Base-by-base conservation (phyloP, 176 grass and related monocot species). In the Juncus effusus region DNA sequence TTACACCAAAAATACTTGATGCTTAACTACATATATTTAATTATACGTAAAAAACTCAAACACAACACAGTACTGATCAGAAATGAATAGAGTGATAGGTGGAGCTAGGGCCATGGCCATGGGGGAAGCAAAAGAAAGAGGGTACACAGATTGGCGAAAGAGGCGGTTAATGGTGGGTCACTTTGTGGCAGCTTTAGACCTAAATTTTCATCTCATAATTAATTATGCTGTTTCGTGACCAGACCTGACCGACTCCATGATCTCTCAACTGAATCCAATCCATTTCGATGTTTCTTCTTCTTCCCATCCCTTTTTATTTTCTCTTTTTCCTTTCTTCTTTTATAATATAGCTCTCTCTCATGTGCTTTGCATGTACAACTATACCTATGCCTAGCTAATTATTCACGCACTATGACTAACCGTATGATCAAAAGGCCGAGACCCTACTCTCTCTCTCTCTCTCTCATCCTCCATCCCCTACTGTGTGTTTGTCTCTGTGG, bases 161-260 rank as follows among this genome's bases (percentile, higher is more conserved):
- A 44, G 16, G 54, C 69, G 69, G 69, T 72, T 72, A 59, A 72
- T 72, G 69, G 69, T 59, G 69, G 69, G 69, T 11, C 52, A 36
- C 14, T 47, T 47, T 47, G 1, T 47, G 2, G 4, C 44, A 47
- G 69, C 69, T 72, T 72, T 72, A 60, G 52, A 72, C 68, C 69
- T 16, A 5, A 5, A 6, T 47, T 47, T 59, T 60, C 70, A 55
- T 64, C 78, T 64, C 16, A 62, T 56, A 70, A 51, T 67, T 56
- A 70, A 51, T 67, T 73, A 36, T 45, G 50, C 54, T 44, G 45
- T 47, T 6, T 80, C 44, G 36, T 16, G 56, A 45, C 19, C 19
- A 28, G 19, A 28, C 19, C 19, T 28, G 19, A 28, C 19, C 1
- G 19, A 28, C 19, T 28, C 19, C 19, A 28, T 28, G 19, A 28